Evolutionary conservation across 192 early-diverging fungal genomes (phyloP), one percentile per base, ranked within the genome.

Genomic region (Backusella mclennaniae): DNA sequence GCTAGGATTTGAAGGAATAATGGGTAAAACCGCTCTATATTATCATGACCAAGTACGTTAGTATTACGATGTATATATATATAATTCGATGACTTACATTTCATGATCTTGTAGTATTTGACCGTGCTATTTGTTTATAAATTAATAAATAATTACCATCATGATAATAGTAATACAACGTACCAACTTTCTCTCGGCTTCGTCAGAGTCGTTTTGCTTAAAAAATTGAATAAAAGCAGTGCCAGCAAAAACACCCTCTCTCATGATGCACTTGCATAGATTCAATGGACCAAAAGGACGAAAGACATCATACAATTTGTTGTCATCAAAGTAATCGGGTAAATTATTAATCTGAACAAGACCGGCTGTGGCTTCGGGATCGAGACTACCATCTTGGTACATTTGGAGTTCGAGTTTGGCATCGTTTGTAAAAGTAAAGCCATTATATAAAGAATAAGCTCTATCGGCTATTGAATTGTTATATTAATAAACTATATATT

Each of bases 271-370:
- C 59, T 75, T 77, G 73, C 82, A 84, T 42, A 78, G 33, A 66
- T 76, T 74, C 31, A 86, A 73, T 52, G 85, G 81, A 36, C 85
- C 85, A 73, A 53, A 86, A 6, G 79, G 75, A n/a, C 83, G 78
- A 46, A 86, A 86, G 2, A 81, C 15, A 31, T 83, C 39, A 53
- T 79, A 82, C 33, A 86, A 44, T 23, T 33, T 53, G 44, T 41
- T 77, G 39, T 84, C 78, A 36, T 78, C 77, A 19, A 71, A 78
- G 52, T 67, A 71, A 6, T 29, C 71, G 21, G 78, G 75, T 21
- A 86, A 59, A 29, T 77, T 38, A 36, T 75, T 80, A n/a, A 84
- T 79, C 11, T 78, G 68, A 12, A 86, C 41, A 38, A 82, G 63
- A 35, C 39, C 59, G 72, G 35, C 66, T 56, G 35, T 31, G 59